Evolutionary conservation across 176 grass and related monocot genomes (phyloP), one percentile per base, ranked within the genome.

Genomic region (Rhynchospora breviuscula): DNA sequence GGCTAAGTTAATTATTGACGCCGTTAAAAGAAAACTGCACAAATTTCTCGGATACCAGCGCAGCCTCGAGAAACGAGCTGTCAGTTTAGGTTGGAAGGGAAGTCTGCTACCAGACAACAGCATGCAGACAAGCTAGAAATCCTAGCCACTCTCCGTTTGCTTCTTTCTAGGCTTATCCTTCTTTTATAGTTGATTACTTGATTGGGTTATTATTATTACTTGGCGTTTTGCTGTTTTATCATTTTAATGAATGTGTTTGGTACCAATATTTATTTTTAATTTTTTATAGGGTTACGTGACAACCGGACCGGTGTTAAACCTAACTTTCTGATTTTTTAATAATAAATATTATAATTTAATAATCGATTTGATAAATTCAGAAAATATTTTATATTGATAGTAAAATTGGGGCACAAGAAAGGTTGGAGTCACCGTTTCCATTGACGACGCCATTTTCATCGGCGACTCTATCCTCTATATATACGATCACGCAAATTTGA

Each of bases 21-120:
- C 80, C 80, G 80, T 82, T 82, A 66, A 65, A 82, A 46, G 78
- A 81, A 81, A 51, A 63, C 54, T 7, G 78, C 78, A 63, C 78
- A 81, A 33, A 40, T 53, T n/a, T 80, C 77, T 59, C 43, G 11
- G 52, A 40, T 80, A 62, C 10, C 54, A 65, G 18, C 18, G 2
- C 13, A 47, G 8, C 12, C 17, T 29, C 8, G 60, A 23, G 6
- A 82, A 49, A 49, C 7, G 80, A 66, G 80, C 6, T 29, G 58
- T 81, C 63, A 44, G 80, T 26, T 49, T 59, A 6, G 59, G 19
- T 23, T 8, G 21, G 54, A 67, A 40, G 53, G 59, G 79, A 81
- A 63, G 10, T 81, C 56, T 13, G 78, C 23, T 81, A 67, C 1
- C 43, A 46, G 80, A 82, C 61, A 82, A 82, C 43, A 15, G 63